Conservation (phyloP, 1,139 yeast genomes). For the Geotrichum cucujoidarum region DNA sequence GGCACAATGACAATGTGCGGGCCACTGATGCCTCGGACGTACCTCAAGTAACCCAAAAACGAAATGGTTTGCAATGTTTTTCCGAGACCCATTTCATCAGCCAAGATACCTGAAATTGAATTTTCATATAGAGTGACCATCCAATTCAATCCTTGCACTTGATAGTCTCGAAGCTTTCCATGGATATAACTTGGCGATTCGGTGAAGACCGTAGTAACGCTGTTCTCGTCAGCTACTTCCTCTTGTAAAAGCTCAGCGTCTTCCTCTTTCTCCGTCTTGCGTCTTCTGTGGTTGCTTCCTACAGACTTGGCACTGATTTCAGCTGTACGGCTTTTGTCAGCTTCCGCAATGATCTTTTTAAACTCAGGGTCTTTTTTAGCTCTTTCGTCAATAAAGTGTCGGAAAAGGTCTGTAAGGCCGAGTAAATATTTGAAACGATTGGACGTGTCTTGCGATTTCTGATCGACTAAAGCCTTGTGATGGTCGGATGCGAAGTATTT, state of each 20-base stretch:
- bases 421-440: conserved; percentile 75
- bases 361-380: conserved; percentile 71
- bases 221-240: conserved; percentile 45
- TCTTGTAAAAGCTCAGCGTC: conserved; percentile 81
- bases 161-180: conserved; percentile 68
- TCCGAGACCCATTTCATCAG: conserved; percentile 98
- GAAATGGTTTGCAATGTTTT: conserved; percentile 48
- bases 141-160: conserved; percentile 93
- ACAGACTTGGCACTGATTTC: conserved; percentile 13
- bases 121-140: conserved; percentile 76
- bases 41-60: conserved; percentile 80
- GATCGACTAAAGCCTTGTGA: conserved; percentile 3
- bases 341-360: conserved; percentile 50
- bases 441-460: conserved; percentile 55
- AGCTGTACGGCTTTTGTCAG: conserved; percentile 26
- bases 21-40: conserved; percentile 72
- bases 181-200: conserved; percentile 68
- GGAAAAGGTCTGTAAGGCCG: conserved; percentile 77
- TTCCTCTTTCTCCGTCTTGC: conserved; percentile 87
- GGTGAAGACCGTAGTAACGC: conserved; percentile 54
- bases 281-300: conserved; percentile 36
- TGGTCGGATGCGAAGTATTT: conserved; percentile 8
- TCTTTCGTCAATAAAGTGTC: conserved; percentile 79
- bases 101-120: conserved; percentile 81
- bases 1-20: conserved; percentile 93